phyloP scores from a whole-genome alignment of 768 basidiomycete genomes.

The Kwoniella mangroviensis region DNA sequence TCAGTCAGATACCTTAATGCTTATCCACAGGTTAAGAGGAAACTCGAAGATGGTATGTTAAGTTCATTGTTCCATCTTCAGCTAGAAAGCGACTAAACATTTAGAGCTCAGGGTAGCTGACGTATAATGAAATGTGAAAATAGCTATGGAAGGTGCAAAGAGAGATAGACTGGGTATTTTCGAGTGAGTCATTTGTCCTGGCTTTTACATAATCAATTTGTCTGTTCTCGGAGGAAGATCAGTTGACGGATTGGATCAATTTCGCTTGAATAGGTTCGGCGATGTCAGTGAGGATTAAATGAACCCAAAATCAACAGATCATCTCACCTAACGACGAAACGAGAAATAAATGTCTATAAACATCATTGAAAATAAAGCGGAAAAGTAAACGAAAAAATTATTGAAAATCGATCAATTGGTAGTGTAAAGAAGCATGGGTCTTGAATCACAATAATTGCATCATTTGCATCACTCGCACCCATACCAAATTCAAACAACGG shows the following conservation, averaged over 20 bases:
- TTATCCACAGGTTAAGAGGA: constrained; percentile 54
- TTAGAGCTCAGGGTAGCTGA: constrained; percentile 34
- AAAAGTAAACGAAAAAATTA: too few relatives aligned
- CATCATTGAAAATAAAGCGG: too few relatives aligned
- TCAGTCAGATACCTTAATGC: constrained; percentile 47
- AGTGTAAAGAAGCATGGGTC: too few relatives aligned
- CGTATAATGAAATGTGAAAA: constrained; percentile 30
- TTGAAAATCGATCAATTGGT: too few relatives aligned
- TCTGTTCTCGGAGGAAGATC: not conserved
- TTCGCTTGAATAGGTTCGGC: constrained; percentile 39
- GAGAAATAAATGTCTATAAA: not conserved
- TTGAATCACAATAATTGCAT: too few relatives aligned
- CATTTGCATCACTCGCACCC: too few relatives aligned
- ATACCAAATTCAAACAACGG: too few relatives aligned
- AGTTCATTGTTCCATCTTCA: not conserved
- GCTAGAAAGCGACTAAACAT: too few relatives aligned
- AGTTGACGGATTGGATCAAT: constrained; percentile 1
- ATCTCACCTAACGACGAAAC: too few relatives aligned
- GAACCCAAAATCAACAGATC: not conserved
- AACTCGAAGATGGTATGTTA: constrained; percentile 51
- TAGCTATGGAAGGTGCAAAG: constrained; percentile 56
- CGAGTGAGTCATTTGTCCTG: constrained; percentile 42
- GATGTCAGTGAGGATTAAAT: constrained; percentile 56
- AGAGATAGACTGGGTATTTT: constrained; percentile 56
- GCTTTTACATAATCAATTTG: not conserved